Percentiles rank a stretch among this genome's conserved stretches.
Evolutionary conservation across 1,284 basidiomycete species (phyloP).

Genomic region (Cutaneotrichosporon spelunceum): DNA sequence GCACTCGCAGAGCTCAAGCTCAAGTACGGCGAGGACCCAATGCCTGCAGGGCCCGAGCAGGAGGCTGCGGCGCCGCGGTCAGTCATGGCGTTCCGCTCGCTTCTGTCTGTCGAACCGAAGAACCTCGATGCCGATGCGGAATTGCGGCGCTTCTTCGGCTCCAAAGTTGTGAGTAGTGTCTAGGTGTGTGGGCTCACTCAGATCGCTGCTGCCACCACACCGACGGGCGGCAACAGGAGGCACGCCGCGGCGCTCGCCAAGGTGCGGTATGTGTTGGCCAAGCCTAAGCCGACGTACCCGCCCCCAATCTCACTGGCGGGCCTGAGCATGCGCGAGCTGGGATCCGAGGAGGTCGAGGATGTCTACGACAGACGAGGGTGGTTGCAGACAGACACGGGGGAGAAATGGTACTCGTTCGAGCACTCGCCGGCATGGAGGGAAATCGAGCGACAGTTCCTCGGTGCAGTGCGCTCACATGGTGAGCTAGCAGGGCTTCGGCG

Average conservation of each 20-base stretch:
- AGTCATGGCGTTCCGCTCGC: constrained; percentile 49
- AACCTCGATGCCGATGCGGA: constrained; percentile 83
- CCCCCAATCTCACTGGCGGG: constrained; percentile 55
- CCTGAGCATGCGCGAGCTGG: constrained; percentile 62
- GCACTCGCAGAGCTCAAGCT: constrained; percentile 75
- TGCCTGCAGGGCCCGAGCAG: constrained; percentile 1
- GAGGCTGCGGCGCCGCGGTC: constrained; percentile 19
- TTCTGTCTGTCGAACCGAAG: constrained; percentile 70
- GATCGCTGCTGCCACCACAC: constrained; percentile 39
- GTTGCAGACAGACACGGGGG: constrained; percentile 53
- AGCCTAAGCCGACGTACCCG: constrained; percentile 52
- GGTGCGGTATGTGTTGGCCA: constrained; percentile 42
- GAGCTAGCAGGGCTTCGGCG: constrained; percentile 33
- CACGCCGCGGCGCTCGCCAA: constrained; percentile 34
- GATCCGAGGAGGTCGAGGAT: constrained; percentile 58
- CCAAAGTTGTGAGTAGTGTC: constrained; percentile 65
- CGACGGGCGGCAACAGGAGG: constrained; percentile 24
- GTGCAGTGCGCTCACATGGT: constrained; percentile 75
- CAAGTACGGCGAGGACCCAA: constrained; percentile 54
- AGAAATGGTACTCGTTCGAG: constrained; percentile 81
- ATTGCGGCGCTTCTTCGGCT: constrained; percentile 85
- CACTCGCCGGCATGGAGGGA: constrained; percentile 78
- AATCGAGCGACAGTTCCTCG: constrained; percentile 73
- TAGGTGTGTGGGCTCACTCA: constrained; percentile 8
- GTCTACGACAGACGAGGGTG: constrained; percentile 55